Evolutionary conservation across 2,329 filamentous ascomycete species (phyloP).

Genomic region (Pleoardoris graminearum): DNA sequence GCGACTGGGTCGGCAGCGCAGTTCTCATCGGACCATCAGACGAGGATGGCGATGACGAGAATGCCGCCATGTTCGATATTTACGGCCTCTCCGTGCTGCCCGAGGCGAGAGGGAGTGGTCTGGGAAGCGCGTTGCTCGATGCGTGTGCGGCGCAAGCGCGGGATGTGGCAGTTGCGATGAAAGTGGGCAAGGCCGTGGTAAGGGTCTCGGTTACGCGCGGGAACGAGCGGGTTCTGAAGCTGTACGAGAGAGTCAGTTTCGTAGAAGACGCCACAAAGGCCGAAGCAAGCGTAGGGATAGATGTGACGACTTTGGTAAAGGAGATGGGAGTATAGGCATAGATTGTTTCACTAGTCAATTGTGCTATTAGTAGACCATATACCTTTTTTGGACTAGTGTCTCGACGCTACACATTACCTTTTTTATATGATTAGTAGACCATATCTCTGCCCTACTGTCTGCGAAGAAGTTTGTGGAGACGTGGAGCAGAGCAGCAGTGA

Average conservation of each 20-base stretch:
- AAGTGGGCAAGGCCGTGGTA: conserved; percentile 8
- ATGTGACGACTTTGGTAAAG: background rate
- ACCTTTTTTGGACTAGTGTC: no score
- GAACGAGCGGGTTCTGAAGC: conserved; percentile 25
- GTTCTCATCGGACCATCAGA: conserved; percentile 15
- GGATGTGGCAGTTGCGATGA: background rate
- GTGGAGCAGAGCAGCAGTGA: no score
- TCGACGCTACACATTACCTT: no score
- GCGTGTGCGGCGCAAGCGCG: conserved; percentile 16
- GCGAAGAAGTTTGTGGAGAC: no score
- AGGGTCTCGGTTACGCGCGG: conserved; percentile 27
- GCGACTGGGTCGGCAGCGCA: conserved; percentile 17
- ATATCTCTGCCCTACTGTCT: no score
- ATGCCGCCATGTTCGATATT: conserved; percentile 22
- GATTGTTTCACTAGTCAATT: no score
- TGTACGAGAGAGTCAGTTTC: conserved; percentile 37
- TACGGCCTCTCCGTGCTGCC: conserved; percentile 36
- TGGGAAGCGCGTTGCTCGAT: conserved; percentile 32
- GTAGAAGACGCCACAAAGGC: background rate
- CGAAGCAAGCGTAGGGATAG: background rate
- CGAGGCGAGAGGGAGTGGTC: conserved; percentile 25
- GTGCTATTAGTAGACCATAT: no score
- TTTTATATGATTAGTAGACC: no score
- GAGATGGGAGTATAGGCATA: background rate
- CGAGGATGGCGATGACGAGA: background rate